Evolutionary conservation across 331 rosid species (phyloP).

Genomic region (Phaseolus coccineus): DNA sequence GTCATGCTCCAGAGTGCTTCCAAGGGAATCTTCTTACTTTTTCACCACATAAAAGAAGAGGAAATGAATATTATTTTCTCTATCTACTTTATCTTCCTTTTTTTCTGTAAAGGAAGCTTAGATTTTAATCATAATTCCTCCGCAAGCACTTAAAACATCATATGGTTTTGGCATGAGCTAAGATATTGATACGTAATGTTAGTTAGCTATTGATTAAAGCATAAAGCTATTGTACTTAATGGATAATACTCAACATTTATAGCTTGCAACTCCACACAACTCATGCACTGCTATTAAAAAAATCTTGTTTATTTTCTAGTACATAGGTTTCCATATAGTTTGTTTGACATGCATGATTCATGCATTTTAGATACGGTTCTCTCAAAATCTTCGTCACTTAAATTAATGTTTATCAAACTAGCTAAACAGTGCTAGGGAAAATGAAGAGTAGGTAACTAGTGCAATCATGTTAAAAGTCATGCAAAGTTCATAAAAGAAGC

Average conservation of each 20-base stretch:
- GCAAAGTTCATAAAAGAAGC: not conserved
- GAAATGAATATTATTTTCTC: conserved; percentile 7
- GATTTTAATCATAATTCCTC: not conserved
- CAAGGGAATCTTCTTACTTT: conserved; percentile 42
- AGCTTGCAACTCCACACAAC: not conserved
- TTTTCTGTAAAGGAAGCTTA: not conserved
- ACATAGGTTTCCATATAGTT: not conserved
- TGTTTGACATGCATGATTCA: not conserved
- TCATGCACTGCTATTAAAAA: not conserved
- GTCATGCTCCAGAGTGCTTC: conserved; percentile 14
- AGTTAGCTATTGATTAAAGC: too few relatives aligned
- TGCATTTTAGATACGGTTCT: not conserved
- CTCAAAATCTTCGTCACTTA: not conserved
- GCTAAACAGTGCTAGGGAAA: not conserved
- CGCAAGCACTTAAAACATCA: not conserved
- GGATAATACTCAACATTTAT: not conserved
- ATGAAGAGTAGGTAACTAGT: not conserved
- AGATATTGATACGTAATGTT: not conserved
- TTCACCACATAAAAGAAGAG: not conserved
- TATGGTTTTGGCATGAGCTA: conserved; percentile 15
- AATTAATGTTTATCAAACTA: not conserved
- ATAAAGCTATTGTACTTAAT: not conserved
- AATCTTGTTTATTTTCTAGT: not conserved
- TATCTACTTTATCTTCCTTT: not conserved
- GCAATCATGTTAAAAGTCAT: not conserved